Conservation (phyloP, 2,329 filamentous ascomycete genomes). For the Calonectria henricotiae region DNA sequence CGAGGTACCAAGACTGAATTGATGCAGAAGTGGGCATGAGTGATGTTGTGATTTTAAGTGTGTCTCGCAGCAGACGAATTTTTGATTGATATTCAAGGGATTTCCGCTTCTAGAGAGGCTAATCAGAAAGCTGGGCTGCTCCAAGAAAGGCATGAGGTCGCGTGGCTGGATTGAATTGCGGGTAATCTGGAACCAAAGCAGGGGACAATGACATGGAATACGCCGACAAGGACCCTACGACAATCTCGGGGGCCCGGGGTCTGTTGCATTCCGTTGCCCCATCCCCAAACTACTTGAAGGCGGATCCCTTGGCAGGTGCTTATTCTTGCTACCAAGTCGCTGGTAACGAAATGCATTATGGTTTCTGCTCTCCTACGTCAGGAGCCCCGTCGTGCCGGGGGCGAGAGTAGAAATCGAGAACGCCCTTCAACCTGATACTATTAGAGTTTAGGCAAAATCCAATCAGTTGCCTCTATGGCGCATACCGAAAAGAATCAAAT, state of each 20-base stretch:
- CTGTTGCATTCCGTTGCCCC: not conserved
- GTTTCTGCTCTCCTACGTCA: not conserved
- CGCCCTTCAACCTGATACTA: not conserved
- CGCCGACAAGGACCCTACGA: not conserved
- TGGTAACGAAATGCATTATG: not conserved
- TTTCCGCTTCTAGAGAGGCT: not conserved
- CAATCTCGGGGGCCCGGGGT: slow-evolving; percentile 2
- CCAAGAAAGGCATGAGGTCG: not conserved
- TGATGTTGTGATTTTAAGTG: not conserved
- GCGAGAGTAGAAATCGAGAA: not conserved
- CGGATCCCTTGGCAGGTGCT: not conserved
- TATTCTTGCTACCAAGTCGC: not conserved
- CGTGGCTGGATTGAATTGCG: not conserved
- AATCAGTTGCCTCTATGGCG: not conserved
- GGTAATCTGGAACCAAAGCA: not conserved
- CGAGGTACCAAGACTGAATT: not conserved
- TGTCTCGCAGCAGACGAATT: not conserved
- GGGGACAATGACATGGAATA: not conserved
- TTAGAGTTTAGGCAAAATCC: not conserved
- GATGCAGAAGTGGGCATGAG: not conserved
- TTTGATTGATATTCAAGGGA: not conserved
- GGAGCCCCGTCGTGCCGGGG: not conserved
- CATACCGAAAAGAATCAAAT: not conserved
- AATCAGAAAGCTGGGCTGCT: not conserved
- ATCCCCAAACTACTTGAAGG: not conserved